Conservation (phyloP, 495 filamentous ascomycete species). For the Aspergillus bertholletiae region DNA sequence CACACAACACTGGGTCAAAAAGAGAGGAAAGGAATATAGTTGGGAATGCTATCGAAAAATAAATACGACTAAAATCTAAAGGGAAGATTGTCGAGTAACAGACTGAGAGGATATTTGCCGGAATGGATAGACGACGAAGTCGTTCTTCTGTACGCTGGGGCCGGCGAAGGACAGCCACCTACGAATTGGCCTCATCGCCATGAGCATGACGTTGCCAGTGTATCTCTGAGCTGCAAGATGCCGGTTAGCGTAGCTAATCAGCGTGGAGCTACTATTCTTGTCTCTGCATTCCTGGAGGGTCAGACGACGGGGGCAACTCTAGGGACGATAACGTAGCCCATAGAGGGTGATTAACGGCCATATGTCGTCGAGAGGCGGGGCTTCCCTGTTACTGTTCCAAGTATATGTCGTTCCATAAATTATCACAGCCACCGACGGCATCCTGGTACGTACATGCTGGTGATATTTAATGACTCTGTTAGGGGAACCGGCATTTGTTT, state of each 20-base stretch:
- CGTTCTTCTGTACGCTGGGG: not conserved
- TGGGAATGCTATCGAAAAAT: not conserved
- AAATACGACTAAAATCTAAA: not conserved
- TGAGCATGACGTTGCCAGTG: conserved; percentile 27
- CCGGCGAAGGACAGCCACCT: not conserved
- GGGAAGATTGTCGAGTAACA: not conserved
- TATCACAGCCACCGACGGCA: not conserved
- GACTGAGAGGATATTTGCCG: not conserved
- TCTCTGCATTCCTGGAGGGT: not conserved
- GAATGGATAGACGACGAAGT: not conserved
- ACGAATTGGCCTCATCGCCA: not conserved
- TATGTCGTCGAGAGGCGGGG: not conserved
- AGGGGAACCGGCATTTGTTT: not conserved
- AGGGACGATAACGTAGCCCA: not conserved
- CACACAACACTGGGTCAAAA: not conserved
- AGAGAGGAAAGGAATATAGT: not conserved
- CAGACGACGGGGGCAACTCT: not conserved
- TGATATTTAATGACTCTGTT: not conserved
- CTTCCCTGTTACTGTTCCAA: not conserved
- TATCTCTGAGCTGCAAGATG: not conserved
- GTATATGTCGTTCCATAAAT: not conserved
- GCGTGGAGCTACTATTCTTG: conserved; percentile 9
- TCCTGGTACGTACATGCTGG: not conserved
- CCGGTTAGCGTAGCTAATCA: not conserved
- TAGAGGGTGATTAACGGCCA: not conserved